phyloP scores from a whole-genome alignment of 768 basidiomycete species.

The Calocybe cyanea region DNA sequence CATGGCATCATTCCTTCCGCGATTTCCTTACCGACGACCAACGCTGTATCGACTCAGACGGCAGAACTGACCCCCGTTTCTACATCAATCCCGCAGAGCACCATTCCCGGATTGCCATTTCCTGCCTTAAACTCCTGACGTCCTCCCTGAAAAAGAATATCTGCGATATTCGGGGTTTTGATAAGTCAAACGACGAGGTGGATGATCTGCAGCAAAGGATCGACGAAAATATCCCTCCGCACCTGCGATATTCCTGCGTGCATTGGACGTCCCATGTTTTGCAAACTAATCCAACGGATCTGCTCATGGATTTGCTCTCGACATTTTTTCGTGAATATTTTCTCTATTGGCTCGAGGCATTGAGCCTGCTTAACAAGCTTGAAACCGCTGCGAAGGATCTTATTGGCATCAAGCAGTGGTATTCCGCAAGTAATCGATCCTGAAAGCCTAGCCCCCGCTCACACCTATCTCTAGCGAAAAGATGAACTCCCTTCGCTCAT shows the following conservation, averaged over 20 bases:
- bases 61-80: not conserved
- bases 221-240: not conserved
- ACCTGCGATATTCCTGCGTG: constrained; percentile 4
- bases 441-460: constrained; percentile 5
- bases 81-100: constrained; percentile 3
- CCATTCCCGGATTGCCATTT: not conserved
- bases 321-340: not conserved
- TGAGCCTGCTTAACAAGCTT: constrained; percentile 3
- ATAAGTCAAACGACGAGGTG: not conserved
- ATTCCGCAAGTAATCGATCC: no score
- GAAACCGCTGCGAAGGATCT: constrained; percentile 2
- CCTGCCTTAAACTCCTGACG: constrained; percentile 5
- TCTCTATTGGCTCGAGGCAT: constrained; percentile 8
- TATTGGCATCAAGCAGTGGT: constrained; percentile 7
- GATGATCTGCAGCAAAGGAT: not conserved
- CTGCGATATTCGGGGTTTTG: constrained; percentile 2
- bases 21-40: constrained; percentile 7
- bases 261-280: constrained; percentile 10
- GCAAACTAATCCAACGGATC: not conserved
- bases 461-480: not conserved
- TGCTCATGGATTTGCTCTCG: constrained; percentile 1
- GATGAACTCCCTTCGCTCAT: not conserved
- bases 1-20: constrained; percentile 11
- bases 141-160: constrained; percentile 5
- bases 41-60: constrained; percentile 2